phyloP scores from a whole-genome alignment of 2,329 filamentous ascomycete species.

The Pestalotiopsis sp. region DNA sequence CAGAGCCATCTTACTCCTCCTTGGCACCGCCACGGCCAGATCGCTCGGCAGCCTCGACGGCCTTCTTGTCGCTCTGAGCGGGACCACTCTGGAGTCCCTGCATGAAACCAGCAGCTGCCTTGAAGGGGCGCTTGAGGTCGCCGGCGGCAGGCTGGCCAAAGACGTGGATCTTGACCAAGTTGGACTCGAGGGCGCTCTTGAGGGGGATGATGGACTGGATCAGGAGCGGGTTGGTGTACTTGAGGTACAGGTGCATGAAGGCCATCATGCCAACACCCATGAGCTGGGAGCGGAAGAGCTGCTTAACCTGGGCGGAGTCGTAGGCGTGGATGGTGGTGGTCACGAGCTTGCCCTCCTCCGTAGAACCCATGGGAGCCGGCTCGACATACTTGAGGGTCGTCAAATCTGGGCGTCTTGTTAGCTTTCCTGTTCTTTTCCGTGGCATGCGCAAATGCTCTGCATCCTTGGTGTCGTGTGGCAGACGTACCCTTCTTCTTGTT shows the following conservation, averaged over 20 bases:
- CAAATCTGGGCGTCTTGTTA: constrained; percentile 65
- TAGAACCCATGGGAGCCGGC: constrained; percentile 87
- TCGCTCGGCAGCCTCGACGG: constrained; percentile 79
- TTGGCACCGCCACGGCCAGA: constrained; percentile 71
- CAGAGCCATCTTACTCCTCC: constrained; percentile 60
- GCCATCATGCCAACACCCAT: constrained; percentile 98
- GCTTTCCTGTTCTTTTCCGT: not conserved
- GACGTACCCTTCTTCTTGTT: constrained; percentile 93
- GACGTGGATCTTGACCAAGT: constrained; percentile 94
- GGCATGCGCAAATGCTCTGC: not conserved
- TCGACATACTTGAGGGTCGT: constrained; percentile 99
- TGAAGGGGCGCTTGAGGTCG: constrained; percentile 95
- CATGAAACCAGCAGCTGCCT: constrained; percentile 82
- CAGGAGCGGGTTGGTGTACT: constrained; percentile 98
- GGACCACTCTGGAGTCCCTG: constrained; percentile 71
- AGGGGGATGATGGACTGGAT: constrained; percentile 99
- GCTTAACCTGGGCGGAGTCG: constrained; percentile 83
- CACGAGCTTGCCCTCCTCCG: constrained; percentile 93
- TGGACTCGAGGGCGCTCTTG: constrained; percentile 93
- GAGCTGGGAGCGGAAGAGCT: constrained; percentile 84
- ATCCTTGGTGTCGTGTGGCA: not conserved
- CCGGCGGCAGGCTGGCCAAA: constrained; percentile 84
- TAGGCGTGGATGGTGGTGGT: constrained; percentile 97
- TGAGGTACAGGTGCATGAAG: constrained; percentile 98
- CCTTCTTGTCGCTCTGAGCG: constrained; percentile 90